Base-by-base conservation (phyloP, 2,329 filamentous ascomycete species). In the Chrysoporthe austroafricana region DNA sequence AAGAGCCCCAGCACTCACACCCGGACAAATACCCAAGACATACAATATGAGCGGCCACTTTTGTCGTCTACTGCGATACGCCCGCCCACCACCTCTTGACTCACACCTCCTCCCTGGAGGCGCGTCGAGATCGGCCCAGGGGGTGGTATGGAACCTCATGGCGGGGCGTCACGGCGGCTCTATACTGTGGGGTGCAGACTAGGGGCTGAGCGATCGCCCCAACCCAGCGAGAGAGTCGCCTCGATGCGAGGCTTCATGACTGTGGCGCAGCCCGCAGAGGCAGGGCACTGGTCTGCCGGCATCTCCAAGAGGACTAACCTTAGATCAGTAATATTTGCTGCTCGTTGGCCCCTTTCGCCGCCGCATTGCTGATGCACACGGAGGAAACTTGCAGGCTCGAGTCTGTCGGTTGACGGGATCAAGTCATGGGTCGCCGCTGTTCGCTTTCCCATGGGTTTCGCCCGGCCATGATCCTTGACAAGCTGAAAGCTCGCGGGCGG, bases 51-150 rank as follows among this genome's bases (percentile, higher is more conserved):
- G 14, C 9, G 11, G 48, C 26, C 48, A 32, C 18, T 13, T 36
- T 59, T 43, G 57, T 62, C 54, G 54, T 26, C 26, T 34, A 36
- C 42, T 6, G 16, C 26, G 57, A 16, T 43, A 43, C 21, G 43
- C 42, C 43, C 16, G 21, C 58, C 18, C 42, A 16, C 36, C 6
- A 32, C 21, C 34, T 32, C 13, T 46, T 44, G 42, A 34, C 18
- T 43, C 36, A 57, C 14, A 62, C 32, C 26, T 36, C 39, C 62
- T 65, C 18, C 48, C 59, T 58, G 58, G 43, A 58, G 64, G 44
- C 48, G 67, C 67, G 65, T 65, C 66, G 68, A 65, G 66, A 69
- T 67, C 68, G 65, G 66, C 66, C 63, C 68, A 62, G 62, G 68
- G 58, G 21, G 32, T 5, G 26, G 21, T 32, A 14, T 13, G 50